Evolutionary conservation across 1,139 yeast species (phyloP).

Genomic region (Lodderomyces jiufengensis): DNA sequence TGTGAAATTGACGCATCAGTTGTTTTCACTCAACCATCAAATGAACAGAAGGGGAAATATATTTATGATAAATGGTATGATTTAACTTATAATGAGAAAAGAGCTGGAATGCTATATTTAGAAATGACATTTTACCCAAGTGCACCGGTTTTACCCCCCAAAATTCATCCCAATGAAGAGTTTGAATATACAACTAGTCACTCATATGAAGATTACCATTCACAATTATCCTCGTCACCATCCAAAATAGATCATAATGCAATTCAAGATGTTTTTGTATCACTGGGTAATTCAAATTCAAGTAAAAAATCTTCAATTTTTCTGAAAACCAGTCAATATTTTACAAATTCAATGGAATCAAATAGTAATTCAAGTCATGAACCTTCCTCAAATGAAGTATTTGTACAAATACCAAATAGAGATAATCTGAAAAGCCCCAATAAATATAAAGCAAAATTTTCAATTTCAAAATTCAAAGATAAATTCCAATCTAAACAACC

Average conservation of each 20-base stretch:
- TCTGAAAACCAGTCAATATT: constrained; percentile 14
- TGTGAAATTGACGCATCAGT: constrained; percentile 73
- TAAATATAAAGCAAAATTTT: constrained; percentile 26
- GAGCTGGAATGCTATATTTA: constrained; percentile 84
- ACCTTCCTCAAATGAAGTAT: constrained; percentile 2
- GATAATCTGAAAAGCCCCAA: constrained; percentile 16
- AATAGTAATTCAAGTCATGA: constrained; percentile 4
- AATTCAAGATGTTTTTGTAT: constrained; percentile 28
- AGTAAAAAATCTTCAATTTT: constrained; percentile 14
- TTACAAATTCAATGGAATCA: neutral
- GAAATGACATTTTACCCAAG: constrained; percentile 90
- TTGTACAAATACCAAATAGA: constrained; percentile 1
- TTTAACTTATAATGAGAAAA: constrained; percentile 60
- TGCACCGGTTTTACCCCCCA: constrained; percentile 48
- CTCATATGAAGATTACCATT: neutral
- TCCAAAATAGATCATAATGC: constrained; percentile 1
- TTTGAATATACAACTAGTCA: neutral
- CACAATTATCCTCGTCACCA: constrained; percentile 1
- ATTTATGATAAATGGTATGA: constrained; percentile 77
- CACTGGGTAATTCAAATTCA: constrained; percentile 15
- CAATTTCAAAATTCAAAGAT: constrained; percentile 27
- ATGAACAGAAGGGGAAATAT: constrained; percentile 67
- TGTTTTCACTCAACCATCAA: constrained; percentile 47
- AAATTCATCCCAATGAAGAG: constrained; percentile 17
- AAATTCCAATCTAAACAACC: constrained; percentile 39